Percentiles rank a stretch among this genome's conserved stretches.
These are phyloP conservation scores for Tranzscheliella williamsii DNA, from an alignment of 1,284 basidiomycete species.

Conservation along the genomic window DNA sequence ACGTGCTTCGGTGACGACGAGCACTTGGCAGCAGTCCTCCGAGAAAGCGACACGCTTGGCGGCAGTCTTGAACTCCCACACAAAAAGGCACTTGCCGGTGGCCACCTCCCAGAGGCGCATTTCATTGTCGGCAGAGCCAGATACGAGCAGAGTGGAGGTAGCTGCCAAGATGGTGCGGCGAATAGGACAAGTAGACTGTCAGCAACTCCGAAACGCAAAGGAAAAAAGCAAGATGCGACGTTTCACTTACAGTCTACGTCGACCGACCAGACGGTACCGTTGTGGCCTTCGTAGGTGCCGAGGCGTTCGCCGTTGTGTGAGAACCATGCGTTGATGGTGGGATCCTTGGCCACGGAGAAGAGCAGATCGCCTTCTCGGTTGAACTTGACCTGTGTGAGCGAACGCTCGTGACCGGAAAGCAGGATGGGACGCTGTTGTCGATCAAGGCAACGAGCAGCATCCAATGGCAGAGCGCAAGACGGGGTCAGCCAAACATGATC, in stretches of 20 bases:
- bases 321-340: constrained; percentile 93
- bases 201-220: too few relatives aligned
- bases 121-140: constrained; percentile 83
- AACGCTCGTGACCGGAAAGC: constrained; percentile 86
- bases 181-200: too few relatives aligned
- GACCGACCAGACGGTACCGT: constrained; percentile 94
- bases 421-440: constrained; percentile 61
- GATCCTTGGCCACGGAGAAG: constrained; percentile 95
- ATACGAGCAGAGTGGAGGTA: constrained; percentile 81
- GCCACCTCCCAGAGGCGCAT: constrained; percentile 88
- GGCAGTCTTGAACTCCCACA: constrained; percentile 96
- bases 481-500: too few relatives aligned
- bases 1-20: constrained; percentile 95
- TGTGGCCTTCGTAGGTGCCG: constrained; percentile 95
- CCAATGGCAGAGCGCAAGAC: neutral
- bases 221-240: too few relatives aligned
- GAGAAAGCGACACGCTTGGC: constrained; percentile 92
- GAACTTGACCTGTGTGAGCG: constrained; percentile 76
- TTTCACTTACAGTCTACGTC: constrained; percentile 88
- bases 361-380: constrained; percentile 94
- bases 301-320: constrained; percentile 97
- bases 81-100: constrained; percentile 76
- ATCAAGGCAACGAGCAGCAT: too few relatives aligned
- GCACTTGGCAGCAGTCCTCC: constrained; percentile 68
- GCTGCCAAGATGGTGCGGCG: constrained; percentile 64